Percentiles rank a stretch among this genome's conserved stretches.
Conservation (phyloP, 192 early-diverging fungal species). For the Linnemannia hyalina region DNA sequence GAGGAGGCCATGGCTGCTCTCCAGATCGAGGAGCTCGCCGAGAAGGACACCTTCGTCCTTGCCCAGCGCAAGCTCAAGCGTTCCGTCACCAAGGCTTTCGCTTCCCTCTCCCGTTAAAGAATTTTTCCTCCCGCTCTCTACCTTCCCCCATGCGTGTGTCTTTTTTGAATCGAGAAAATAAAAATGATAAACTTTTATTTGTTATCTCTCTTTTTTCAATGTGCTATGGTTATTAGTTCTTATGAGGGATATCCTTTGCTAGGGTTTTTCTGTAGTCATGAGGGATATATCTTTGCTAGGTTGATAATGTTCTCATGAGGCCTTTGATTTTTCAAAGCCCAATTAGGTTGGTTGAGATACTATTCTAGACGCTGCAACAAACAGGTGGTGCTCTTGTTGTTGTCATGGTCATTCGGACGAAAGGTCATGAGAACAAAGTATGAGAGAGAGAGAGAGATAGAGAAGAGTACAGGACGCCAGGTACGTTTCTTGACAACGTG, state of each 20-base stretch:
- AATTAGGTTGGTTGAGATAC: not conserved
- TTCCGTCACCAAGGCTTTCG: conserved; percentile 76
- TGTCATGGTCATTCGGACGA: not conserved
- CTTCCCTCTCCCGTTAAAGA: conserved; percentile 64
- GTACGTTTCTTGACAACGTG: not conserved
- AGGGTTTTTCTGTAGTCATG: not conserved
- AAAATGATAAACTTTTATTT: conserved; percentile 23
- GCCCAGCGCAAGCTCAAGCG: conserved; percentile 82
- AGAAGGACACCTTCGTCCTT: conserved; percentile 71
- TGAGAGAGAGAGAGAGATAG: not conserved
- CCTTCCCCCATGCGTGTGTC: not conserved
- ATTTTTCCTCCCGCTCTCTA: conserved; percentile 5
- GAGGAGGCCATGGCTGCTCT: conserved; percentile 82
- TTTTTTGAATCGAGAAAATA: conserved; percentile 1
- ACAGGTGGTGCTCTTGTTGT: not conserved
- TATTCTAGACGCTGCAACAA: not conserved
- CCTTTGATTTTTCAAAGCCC: not conserved
- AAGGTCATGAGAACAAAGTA: not conserved
- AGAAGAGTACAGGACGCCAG: not conserved
- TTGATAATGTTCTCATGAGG: not conserved
- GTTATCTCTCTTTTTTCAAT: not conserved
- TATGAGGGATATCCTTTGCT: not conserved
- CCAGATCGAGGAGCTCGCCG: conserved; percentile 72
- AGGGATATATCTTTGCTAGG: not conserved
- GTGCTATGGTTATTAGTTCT: not conserved